phyloP scores from a whole-genome alignment of 1,284 basidiomycete genomes.

The Marasmius tenuissimus region DNA sequence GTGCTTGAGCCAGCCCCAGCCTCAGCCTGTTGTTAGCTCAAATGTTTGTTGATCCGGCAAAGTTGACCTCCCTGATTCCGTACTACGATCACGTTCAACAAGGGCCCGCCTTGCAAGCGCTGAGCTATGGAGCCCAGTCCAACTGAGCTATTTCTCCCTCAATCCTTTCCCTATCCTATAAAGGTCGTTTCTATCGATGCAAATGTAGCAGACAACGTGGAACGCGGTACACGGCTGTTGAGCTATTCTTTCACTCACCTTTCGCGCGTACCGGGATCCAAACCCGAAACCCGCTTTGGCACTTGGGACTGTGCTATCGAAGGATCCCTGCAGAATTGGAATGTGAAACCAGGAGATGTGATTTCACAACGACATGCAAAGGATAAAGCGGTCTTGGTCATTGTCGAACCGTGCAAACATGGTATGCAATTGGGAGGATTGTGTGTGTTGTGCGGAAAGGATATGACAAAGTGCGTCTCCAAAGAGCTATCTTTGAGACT shows the following conservation, averaged over 20 bases:
- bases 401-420: slow-evolving; percentile 90
- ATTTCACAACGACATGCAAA: slow-evolving; percentile 57
- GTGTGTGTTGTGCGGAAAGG: slow-evolving; percentile 92
- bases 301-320: slow-evolving; percentile 87
- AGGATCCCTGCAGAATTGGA: slow-evolving; percentile 71
- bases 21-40: background rate
- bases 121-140: slow-evolving; percentile 44
- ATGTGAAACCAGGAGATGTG: slow-evolving; percentile 56
- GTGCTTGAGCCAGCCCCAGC: background rate
- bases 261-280: slow-evolving; percentile 37
- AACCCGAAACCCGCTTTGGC: slow-evolving; percentile 73
- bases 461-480: slow-evolving; percentile 80
- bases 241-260: slow-evolving; percentile 75
- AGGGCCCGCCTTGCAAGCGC: background rate
- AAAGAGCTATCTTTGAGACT: slow-evolving; percentile 5
- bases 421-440: slow-evolving; percentile 90
- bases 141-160: slow-evolving; percentile 70
- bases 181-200: slow-evolving; percentile 69
- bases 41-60: slow-evolving; percentile 3
- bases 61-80: slow-evolving; percentile 1
- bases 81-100: slow-evolving; percentile 13
- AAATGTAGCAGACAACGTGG: slow-evolving; percentile 41
- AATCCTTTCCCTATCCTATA: slow-evolving; percentile 76
- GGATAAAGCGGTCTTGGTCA: slow-evolving; percentile 57
- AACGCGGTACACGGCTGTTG: slow-evolving; percentile 73